Conservation (phyloP, 2,329 filamentous ascomycete genomes). For the Falciphora oryzae region DNA sequence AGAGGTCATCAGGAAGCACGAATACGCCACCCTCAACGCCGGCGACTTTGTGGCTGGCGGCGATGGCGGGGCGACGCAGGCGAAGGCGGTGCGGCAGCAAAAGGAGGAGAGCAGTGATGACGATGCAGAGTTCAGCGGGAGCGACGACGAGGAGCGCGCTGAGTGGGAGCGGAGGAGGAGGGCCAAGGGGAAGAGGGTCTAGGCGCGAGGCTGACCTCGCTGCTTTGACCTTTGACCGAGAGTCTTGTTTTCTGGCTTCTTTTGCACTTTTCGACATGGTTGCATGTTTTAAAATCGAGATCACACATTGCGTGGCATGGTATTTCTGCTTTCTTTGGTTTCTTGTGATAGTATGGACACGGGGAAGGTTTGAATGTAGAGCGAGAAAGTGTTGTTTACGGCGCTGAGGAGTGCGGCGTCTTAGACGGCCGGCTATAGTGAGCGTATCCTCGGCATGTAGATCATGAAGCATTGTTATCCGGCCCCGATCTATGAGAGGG, state of each 20-base stretch:
- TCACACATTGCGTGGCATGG: neutral
- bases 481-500: too few relatives aligned
- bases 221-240: neutral
- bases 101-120: slow-evolving; percentile 25
- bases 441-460: neutral
- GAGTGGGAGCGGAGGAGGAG: slow-evolving; percentile 52
- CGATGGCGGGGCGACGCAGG: slow-evolving; percentile 15
- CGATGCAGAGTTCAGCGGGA: slow-evolving; percentile 57
- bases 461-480: neutral
- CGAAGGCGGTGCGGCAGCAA: slow-evolving; percentile 14
- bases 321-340: neutral
- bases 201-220: neutral
- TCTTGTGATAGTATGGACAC: neutral
- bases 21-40: slow-evolving; percentile 56
- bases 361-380: neutral
- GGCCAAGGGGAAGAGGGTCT: slow-evolving; percentile 31
- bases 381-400: neutral
- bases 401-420: neutral
- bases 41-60: slow-evolving; percentile 47
- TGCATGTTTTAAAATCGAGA: neutral
- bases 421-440: neutral
- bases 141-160: slow-evolving; percentile 58
- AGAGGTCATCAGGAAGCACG: slow-evolving; percentile 61
- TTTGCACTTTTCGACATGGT: neutral
- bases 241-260: neutral